Conservation (phyloP, 2,329 filamentous ascomycete species). For the Shiraia bambusicola region DNA sequence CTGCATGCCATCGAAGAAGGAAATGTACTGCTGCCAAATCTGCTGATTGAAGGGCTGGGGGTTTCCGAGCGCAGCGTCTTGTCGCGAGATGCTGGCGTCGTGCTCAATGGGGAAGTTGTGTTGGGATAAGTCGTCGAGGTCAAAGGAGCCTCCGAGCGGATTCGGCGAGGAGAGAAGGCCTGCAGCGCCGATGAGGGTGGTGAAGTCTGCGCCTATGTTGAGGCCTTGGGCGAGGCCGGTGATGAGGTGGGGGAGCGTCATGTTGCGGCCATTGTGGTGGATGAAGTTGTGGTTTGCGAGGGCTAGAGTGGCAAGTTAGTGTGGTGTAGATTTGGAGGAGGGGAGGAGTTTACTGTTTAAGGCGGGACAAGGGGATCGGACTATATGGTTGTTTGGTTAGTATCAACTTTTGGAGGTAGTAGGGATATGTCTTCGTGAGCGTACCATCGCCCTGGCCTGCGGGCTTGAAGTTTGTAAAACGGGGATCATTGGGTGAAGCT, state of each 20-base stretch:
- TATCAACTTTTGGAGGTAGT: background rate
- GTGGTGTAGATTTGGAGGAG: background rate
- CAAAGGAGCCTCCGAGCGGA: conserved; percentile 18
- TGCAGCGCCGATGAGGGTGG: conserved; percentile 11
- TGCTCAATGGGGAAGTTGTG: conserved; percentile 27
- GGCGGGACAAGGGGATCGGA: conserved; percentile 18
- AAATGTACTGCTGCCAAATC: conserved; percentile 16
- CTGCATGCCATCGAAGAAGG: conserved; percentile 12
- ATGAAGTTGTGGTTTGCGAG: conserved; percentile 25
- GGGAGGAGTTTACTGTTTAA: conserved; percentile 9
- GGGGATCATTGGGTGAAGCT: conserved; percentile 11
- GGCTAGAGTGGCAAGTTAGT: background rate
- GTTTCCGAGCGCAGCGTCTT: conserved; percentile 18
- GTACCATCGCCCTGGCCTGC: conserved; percentile 15
- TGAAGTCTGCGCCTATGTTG: conserved; percentile 22
- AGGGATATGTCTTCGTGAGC: background rate
- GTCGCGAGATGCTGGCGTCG: conserved; percentile 20
- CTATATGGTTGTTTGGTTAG: conserved; percentile 3
- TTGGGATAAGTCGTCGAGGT: conserved; percentile 14
- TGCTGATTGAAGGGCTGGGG: conserved; percentile 8
- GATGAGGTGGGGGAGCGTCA: conserved; percentile 19
- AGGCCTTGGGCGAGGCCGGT: conserved; percentile 18
- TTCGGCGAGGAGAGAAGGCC: conserved; percentile 17
- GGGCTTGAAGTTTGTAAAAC: conserved; percentile 14
- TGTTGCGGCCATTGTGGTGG: conserved; percentile 13